Evolutionary conservation across 2,329 filamentous ascomycete species (phyloP).

Genomic region (Hypomyces perniciosus): DNA sequence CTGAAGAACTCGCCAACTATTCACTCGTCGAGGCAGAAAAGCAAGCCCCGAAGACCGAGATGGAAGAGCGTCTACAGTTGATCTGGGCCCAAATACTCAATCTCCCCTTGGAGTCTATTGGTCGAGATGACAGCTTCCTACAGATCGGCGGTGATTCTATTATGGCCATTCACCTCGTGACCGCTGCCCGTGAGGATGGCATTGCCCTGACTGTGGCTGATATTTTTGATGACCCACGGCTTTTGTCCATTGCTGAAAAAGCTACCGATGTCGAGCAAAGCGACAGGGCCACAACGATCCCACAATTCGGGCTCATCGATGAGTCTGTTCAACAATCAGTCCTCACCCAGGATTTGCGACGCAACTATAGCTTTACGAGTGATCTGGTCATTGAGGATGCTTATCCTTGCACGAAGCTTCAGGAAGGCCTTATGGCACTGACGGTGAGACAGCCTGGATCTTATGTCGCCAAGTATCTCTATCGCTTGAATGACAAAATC

Average conservation of each 20-base stretch:
- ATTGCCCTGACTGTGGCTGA: slow-evolving; percentile 2
- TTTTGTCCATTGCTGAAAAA: slow-evolving; percentile 1
- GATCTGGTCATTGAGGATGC: slow-evolving; percentile 7
- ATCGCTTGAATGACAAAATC: background rate
- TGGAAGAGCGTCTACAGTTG: slow-evolving; percentile 11
- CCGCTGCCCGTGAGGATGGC: slow-evolving; percentile 25
- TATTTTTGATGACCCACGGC: slow-evolving; percentile 1
- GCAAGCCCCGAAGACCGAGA: slow-evolving; percentile 12
- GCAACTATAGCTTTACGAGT: background rate
- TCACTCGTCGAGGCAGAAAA: background rate
- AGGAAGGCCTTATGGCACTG: slow-evolving; percentile 15
- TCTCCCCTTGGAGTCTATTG: slow-evolving; percentile 20
- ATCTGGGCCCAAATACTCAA: slow-evolving; percentile 29
- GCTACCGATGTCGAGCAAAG: background rate
- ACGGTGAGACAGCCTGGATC: slow-evolving; percentile 9
- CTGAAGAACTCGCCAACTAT: slow-evolving; percentile 1
- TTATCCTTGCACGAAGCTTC: slow-evolving; percentile 13
- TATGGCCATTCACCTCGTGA: slow-evolving; percentile 37
- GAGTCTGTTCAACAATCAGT: background rate
- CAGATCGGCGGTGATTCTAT: slow-evolving; percentile 36
- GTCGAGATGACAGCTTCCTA: slow-evolving; percentile 15
- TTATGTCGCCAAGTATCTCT: slow-evolving; percentile 8
- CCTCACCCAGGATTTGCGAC: background rate
- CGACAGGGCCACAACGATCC: background rate
- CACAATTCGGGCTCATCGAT: background rate